A percentile compares a stretch with the other conserved stretches of the same genome.
phyloP scores from a whole-genome alignment of 2,329 filamentous ascomycete genomes.

The Colletotrichum tofieldiae region DNA sequence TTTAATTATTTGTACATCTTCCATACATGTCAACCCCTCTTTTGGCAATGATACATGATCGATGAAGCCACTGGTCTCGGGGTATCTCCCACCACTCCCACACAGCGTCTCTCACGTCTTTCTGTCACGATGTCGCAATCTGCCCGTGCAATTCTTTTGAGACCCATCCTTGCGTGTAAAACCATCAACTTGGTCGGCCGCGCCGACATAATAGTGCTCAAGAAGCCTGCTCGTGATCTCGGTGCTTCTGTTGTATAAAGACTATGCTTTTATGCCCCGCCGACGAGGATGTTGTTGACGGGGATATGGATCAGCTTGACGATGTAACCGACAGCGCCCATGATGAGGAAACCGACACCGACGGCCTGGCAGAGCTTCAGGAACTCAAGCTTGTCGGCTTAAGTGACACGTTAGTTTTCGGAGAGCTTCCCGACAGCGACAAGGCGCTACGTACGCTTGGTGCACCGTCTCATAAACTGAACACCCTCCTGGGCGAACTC shows the following conservation, averaged over 20 bases:
- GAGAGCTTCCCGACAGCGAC: background rate
- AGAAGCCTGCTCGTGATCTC: slow-evolving; percentile 16
- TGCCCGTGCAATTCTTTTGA: slow-evolving; percentile 32
- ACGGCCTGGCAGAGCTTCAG: slow-evolving; percentile 70
- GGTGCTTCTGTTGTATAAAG: slow-evolving; percentile 20
- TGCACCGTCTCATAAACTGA: slow-evolving; percentile 75
- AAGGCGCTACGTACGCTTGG: slow-evolving; percentile 67
- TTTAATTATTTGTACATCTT: slow-evolving; percentile 41
- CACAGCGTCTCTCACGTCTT: slow-evolving; percentile 14
- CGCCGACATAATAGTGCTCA: slow-evolving; percentile 20
- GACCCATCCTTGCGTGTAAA: slow-evolving; percentile 35
- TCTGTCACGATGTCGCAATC: slow-evolving; percentile 22
- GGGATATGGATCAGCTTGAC: slow-evolving; percentile 82
- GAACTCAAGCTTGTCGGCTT: slow-evolving; percentile 59
- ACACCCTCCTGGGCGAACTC: slow-evolving; percentile 76
- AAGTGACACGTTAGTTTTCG: slow-evolving; percentile 14
- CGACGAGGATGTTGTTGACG: slow-evolving; percentile 79
- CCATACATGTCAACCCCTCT: slow-evolving; percentile 36
- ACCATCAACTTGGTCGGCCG: slow-evolving; percentile 29
- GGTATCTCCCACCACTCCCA: slow-evolving; percentile 37
- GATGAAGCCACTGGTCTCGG: slow-evolving; percentile 38
- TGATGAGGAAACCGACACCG: slow-evolving; percentile 79
- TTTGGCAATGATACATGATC: slow-evolving; percentile 43
- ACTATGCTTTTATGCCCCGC: slow-evolving; percentile 67
- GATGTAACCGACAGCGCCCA: slow-evolving; percentile 79